Percentiles rank a stretch among this genome's conserved stretches.
Evolutionary conservation across 2,329 filamentous ascomycete species (phyloP).

Genomic region (Dactylellina sp.): DNA sequence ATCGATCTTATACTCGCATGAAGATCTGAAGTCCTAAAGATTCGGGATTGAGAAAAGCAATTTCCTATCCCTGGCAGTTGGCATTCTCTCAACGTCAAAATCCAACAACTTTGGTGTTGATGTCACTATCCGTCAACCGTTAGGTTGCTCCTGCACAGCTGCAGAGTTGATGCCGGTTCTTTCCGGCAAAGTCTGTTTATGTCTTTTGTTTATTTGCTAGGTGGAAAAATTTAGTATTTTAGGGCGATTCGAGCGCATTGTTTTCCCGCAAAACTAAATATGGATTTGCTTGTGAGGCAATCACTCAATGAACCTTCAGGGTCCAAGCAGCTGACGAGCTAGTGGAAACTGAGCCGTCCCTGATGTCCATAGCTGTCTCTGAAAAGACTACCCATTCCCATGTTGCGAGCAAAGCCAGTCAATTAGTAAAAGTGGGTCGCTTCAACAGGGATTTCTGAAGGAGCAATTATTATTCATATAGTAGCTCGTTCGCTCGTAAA

Average conservation of each 20-base stretch:
- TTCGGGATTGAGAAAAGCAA: constrained; percentile 31
- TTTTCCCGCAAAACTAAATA: not conserved
- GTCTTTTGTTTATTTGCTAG: not conserved
- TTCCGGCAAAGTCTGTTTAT: no score
- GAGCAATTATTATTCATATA: constrained; percentile 1
- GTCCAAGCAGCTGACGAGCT: constrained; percentile 13
- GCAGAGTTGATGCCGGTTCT: no score
- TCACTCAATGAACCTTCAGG: not conserved
- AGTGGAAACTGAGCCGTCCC: constrained; percentile 8
- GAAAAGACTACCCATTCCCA: not conserved
- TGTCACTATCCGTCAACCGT: not conserved
- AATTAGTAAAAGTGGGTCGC: constrained; percentile 25
- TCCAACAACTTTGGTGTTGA: constrained; percentile 50
- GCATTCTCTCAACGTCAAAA: constrained; percentile 31
- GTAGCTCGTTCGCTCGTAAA: not conserved
- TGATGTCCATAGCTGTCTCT: not conserved
- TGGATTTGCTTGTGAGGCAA: not conserved
- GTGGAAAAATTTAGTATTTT: not conserved
- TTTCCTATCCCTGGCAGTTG: constrained; percentile 11
- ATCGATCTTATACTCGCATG: constrained; percentile 35
- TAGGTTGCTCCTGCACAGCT: not conserved
- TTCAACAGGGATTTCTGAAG: constrained; percentile 22
- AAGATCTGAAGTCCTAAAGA: constrained; percentile 5
- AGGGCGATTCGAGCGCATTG: not conserved
- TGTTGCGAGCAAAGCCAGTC: not conserved